Conservation (phyloP, 2,329 filamentous ascomycete species). For the Aspergillus sp. region DNA sequence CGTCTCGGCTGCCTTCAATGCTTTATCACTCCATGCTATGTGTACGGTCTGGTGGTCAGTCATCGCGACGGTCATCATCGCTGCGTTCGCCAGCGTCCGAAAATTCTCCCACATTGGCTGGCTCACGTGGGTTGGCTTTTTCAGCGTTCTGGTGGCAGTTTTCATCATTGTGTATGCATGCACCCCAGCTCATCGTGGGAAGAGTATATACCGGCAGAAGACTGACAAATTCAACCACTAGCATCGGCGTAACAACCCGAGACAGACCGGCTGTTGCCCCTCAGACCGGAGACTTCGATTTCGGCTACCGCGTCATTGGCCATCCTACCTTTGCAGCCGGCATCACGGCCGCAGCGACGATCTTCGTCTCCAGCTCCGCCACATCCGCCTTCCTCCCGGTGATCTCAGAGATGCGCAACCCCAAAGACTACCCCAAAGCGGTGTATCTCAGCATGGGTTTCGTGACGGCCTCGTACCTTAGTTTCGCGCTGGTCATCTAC, state of each 20-base stretch:
- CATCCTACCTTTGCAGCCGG: constrained; percentile 59
- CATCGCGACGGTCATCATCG: constrained; percentile 53
- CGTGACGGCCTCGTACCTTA: constrained; percentile 58
- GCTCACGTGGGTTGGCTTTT: constrained; percentile 62
- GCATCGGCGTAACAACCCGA: constrained; percentile 56
- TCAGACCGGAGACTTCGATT: constrained; percentile 57
- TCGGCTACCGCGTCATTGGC: constrained; percentile 58
- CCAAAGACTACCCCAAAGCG: constrained; percentile 60
- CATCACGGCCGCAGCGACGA: constrained; percentile 58
- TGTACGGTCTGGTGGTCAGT: constrained; percentile 61
- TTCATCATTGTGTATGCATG: constrained; percentile 52
- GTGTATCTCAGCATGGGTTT: constrained; percentile 60
- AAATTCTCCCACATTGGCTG: constrained; percentile 63
- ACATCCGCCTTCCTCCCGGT: constrained; percentile 64
- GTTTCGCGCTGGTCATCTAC: constrained; percentile 62
- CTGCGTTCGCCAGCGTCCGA: constrained; percentile 51
- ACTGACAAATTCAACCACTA: not conserved
- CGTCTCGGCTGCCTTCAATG: constrained; percentile 60
- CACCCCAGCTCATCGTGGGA: not conserved
- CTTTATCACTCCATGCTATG: constrained; percentile 56
- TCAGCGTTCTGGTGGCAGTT: constrained; percentile 58
- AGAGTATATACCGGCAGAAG: not conserved
- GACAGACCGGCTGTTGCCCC: constrained; percentile 62
- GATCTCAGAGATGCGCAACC: constrained; percentile 64
- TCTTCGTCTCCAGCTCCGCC: constrained; percentile 60